These are phyloP conservation scores for Penicillium sp. DNA, from an alignment of 2,329 filamentous ascomycete genomes.

Conservation along the genomic window DNA sequence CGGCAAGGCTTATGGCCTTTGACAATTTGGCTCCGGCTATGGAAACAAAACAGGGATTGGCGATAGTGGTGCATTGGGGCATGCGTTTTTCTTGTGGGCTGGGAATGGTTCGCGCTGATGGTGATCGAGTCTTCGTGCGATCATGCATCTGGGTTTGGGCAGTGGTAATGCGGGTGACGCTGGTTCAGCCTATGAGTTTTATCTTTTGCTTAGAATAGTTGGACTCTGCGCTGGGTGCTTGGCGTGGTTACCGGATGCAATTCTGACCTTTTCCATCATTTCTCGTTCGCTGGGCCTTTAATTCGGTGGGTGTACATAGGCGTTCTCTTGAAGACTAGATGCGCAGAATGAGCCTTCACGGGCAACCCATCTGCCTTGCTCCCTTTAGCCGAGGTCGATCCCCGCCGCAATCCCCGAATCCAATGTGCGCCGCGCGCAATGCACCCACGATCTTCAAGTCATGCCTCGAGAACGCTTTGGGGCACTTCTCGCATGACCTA, in stretches of 20 bases:
- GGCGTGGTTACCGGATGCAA: constrained; percentile 17
- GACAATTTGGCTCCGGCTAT: constrained; percentile 1
- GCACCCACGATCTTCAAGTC: too few relatives aligned
- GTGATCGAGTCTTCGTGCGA: constrained; percentile 3
- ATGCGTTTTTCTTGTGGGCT: constrained; percentile 4
- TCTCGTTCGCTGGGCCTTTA: constrained; percentile 4
- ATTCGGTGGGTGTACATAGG: constrained; percentile 10
- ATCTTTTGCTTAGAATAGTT: constrained; percentile 18
- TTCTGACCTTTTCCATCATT: constrained; percentile 13
- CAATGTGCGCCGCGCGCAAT: too few relatives aligned
- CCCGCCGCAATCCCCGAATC: too few relatives aligned
- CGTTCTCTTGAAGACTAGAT: constrained; percentile 8
- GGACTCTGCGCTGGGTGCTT: constrained; percentile 17
- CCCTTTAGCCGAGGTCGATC: too few relatives aligned
- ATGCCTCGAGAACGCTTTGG: too few relatives aligned
- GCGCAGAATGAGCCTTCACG: too few relatives aligned
- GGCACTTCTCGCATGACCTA: too few relatives aligned
- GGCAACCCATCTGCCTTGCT: too few relatives aligned
- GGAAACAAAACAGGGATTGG: constrained; percentile 3
- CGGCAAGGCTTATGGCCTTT: constrained; percentile 1
- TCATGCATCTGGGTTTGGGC: constrained; percentile 11
- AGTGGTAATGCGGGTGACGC: constrained; percentile 16
- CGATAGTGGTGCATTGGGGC: constrained; percentile 2
- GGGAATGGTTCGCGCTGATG: constrained; percentile 4
- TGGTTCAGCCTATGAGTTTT: constrained; percentile 11